Percentiles rank a stretch among this genome's conserved stretches.
These are phyloP conservation scores for Aspergillus olivimuriae DNA, from an alignment of 495 filamentous ascomycete genomes.

Conservation along the genomic window DNA sequence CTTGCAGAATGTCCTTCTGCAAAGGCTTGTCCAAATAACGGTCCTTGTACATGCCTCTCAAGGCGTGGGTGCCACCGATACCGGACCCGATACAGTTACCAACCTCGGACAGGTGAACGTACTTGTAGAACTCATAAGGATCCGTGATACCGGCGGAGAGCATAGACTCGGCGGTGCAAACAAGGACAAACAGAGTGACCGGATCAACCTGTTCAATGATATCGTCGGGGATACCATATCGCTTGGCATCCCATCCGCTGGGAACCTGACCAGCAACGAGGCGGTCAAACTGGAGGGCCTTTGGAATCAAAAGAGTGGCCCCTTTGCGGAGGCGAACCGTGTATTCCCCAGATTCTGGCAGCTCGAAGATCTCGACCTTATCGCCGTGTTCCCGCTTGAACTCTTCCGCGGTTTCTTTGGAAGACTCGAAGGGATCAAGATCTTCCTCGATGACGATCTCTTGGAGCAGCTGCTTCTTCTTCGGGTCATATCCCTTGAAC, in stretches of 20 bases:
- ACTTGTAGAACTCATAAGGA: slow-evolving; percentile 99
- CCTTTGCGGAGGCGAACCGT: slow-evolving; percentile 92
- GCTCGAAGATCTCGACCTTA: slow-evolving; percentile 95
- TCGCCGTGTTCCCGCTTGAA: slow-evolving; percentile 96
- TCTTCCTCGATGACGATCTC: slow-evolving; percentile 96
- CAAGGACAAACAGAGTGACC: slow-evolving; percentile 88
- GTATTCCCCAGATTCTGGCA: slow-evolving; percentile 90
- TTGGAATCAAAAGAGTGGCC: slow-evolving; percentile 87
- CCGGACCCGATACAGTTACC: slow-evolving; percentile 98
- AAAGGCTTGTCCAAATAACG: slow-evolving; percentile 95
- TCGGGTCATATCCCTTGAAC: slow-evolving; percentile 95
- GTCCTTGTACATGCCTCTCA: slow-evolving; percentile 98
- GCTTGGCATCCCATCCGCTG: slow-evolving; percentile 91
- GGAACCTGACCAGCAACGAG: slow-evolving; percentile 95
- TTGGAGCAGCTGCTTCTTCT: slow-evolving; percentile 96
- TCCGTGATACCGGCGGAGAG: slow-evolving; percentile 95
- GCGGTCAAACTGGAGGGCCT: slow-evolving; percentile 93
- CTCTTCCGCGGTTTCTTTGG: slow-evolving; percentile 94
- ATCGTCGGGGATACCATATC: slow-evolving; percentile 93
- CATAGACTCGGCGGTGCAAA: slow-evolving; percentile 86
- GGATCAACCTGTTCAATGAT: slow-evolving; percentile 97
- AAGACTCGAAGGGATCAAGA: slow-evolving; percentile 92
- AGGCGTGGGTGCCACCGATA: slow-evolving; percentile 86
- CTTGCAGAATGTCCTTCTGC: slow-evolving; percentile 97
- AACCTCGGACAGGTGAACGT: slow-evolving; percentile 95